phyloP scores from a whole-genome alignment of 495 filamentous ascomycete species.

The Neurospora sp. region DNA sequence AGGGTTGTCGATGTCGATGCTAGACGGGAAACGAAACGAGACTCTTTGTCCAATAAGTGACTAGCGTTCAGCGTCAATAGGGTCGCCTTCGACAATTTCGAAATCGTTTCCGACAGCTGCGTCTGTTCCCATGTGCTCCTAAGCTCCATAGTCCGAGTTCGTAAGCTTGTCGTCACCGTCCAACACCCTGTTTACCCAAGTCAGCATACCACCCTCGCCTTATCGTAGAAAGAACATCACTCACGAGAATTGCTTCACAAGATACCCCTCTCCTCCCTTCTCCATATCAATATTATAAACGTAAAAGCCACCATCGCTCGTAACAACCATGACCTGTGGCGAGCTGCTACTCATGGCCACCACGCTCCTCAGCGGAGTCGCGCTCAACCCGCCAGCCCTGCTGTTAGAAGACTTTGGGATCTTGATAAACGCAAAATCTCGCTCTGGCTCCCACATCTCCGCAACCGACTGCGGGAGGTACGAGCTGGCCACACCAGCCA shows the following conservation, averaged over 20 bases:
- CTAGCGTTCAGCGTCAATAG: not conserved
- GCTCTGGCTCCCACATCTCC: constrained; percentile 92
- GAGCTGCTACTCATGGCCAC: constrained; percentile 90
- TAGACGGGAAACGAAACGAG: not conserved
- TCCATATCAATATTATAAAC: constrained; percentile 93
- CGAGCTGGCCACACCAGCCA: constrained; percentile 79
- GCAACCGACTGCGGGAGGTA: constrained; percentile 88
- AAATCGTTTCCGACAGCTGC: not conserved
- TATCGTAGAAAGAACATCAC: constrained; percentile 21
- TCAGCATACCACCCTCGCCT: constrained; percentile 2
- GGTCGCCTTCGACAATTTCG: not conserved
- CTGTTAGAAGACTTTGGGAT: constrained; percentile 54
- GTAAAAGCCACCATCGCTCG: constrained; percentile 88
- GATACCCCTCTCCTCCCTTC: constrained; percentile 83
- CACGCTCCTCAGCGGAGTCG: constrained; percentile 55
- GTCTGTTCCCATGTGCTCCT: constrained; percentile 4
- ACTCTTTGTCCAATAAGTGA: not conserved
- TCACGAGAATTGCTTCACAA: constrained; percentile 84
- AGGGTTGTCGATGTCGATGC: not conserved
- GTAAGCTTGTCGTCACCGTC: constrained; percentile 43
- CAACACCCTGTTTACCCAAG: constrained; percentile 29
- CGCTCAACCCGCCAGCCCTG: constrained; percentile 23
- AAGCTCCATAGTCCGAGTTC: constrained; percentile 27
- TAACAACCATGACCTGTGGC: constrained; percentile 96
- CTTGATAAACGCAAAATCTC: constrained; percentile 94